Evolutionary conservation across 2,329 filamentous ascomycete genomes (phyloP), one percentile per base, ranked within the genome.

Genomic region (Phaeosphaeria sp.): DNA sequence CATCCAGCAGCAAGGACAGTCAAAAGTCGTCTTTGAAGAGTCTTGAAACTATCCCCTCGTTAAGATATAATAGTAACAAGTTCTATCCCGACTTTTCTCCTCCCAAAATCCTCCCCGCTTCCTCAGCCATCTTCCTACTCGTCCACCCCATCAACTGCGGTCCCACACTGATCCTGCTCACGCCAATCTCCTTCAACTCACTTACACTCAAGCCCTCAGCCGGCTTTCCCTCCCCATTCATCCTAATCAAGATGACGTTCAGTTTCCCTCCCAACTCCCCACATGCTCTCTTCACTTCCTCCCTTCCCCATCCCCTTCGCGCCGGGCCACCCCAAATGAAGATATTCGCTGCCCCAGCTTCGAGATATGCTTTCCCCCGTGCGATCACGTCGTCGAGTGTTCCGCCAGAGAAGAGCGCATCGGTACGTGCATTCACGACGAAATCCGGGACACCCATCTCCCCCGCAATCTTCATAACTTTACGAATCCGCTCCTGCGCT

Each of bases 261-360:
- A 75, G 39, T 49, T 56, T 56, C 2, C 73, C 74, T 18, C 56
- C 60, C 33, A 75, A 60, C 36, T 57, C 71, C 51, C 65, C 53
- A 6, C 13, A 24, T 18, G 64, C 61, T 44, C 59, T 58, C 49
- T 62, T 56, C 8, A 75, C 67, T 51, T 74, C 74, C 22, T 53
- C 65, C 49, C 55, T 57, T 9, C 44, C 59, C 63, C 57, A 72
- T 2, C 42, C 84, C 73, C 15, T 79, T 69, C 36, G 58, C 18
- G 73, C 73, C 0, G 75, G 65, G 1, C 80, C 84, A 15, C 86
- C 86, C 85, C 85, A 89, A 51, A 87, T 84, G 74, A 88, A 89
- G 0, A 86, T 80, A 0, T 83, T 87, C 13, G 80, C 83, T 0
- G 86, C 87, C 0, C 86, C 87, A 2, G 85, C 85, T 0, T 78